Base-by-base conservation (phyloP, 305 asterid genomes). In the Fraxinus sp. region DNA sequence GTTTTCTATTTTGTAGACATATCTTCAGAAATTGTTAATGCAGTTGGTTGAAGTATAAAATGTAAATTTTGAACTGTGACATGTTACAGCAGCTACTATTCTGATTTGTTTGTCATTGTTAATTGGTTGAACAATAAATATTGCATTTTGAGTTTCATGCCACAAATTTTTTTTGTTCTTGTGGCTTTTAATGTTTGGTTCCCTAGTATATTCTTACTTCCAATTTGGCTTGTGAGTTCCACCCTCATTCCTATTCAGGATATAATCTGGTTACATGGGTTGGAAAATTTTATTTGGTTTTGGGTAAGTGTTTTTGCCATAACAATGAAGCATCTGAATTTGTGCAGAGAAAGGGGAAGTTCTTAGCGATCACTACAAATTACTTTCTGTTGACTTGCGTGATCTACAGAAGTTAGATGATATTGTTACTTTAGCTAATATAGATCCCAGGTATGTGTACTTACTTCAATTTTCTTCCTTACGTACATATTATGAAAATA, bases 331-430 rank as follows among this genome's bases (percentile, higher is more conserved):
- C 57, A 44, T 71, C 52, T 88, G 80, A 80, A 85, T 83, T 88
- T 89, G 33, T 88, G 87, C 92, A 97, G 98, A 97, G 85, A 93
- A 90, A 83, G 99, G 99, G 79, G 98, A 97, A 91, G 98, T 97
- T 78, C 87, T 88, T 84, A 89, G 97, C 78, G 88, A 91, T 74
- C 93, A 90, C 84, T 97, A 94, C 97, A 97, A 94, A 88, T 94
- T 97, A 82, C 93, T 97, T 76, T 98, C 99, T 28, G 91, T 93
- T 80, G 99, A 97, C 86, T 85, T 97, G 88, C 94, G 97, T 52
- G 97, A 94, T 83, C 83, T 94, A 80, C 85, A 82, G 78, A 88
- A 88, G 79, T 90, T 97, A 44, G 95, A 93, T 83, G 94, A 91
- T 84, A 87, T 94, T 75, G 83, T 97, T 76, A 81, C 89, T 55